Base-by-base conservation (phyloP, 2,329 filamentous ascomycete species). In the Aspergillus novoparasiticus region DNA sequence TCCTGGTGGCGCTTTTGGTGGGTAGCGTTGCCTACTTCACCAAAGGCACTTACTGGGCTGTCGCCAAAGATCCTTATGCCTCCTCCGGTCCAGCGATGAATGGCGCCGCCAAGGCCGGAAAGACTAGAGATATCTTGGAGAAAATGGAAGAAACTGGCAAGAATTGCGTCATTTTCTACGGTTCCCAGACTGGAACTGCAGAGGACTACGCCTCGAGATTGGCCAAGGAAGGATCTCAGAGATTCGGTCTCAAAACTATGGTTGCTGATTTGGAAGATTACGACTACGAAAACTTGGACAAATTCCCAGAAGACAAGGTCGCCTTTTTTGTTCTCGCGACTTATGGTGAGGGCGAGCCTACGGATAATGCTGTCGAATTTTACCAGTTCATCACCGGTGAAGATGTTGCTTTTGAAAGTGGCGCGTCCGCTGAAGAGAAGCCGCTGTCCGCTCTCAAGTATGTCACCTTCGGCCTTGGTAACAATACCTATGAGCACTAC, bases 401-500 rank as follows among this genome's bases (percentile, higher is more conserved):
- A 21, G 92, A 95, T 61, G 84, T 90, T 62, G 82, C 87, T 69
- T 98, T 98, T 81, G 91, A 91, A 69, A 87, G 93, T 74, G 87
- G 89, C 71, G 82, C 78, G 60, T 75, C 79, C 51, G 78, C 78
- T 19, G 86, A 87, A 53, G 90, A 94, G 26, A 86, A 90, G 66
- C 87, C 94, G 57, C 87, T 99, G 60, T 84, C 82, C 58, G 94
- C 92, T 73, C 86, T 99, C 75, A 94, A 94, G 78, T 99, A 94
- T 76, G 93, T 99, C 74, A 87, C 93, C 62, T 99, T 99, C 73
- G 95, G 95, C 74, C 88, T 99, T 45, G 95, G 95, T 70, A 99
- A 99, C 85, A 99, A 98, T 84, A 98, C 95, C 32, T 99, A 99
- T 78, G 95, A 99, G 78, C 95, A 99, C 84, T 99, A 97, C 86